phyloP scores from a whole-genome alignment of 495 filamentous ascomycete genomes.

The Aspergillus saccharolyticus region DNA sequence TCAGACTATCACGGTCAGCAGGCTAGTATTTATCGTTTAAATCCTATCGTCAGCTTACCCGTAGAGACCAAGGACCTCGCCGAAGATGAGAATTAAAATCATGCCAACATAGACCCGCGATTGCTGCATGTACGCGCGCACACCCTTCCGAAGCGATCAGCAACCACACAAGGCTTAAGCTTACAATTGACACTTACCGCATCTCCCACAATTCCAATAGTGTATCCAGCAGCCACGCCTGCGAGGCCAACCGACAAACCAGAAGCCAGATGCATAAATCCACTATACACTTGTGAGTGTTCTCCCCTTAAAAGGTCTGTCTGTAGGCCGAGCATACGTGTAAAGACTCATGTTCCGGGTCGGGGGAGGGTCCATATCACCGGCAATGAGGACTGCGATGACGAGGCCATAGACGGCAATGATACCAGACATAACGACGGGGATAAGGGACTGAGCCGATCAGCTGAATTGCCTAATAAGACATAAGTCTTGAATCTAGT shows the following conservation, averaged over 20 bases:
- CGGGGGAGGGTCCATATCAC: slow-evolving; percentile 67
- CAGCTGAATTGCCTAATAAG: slow-evolving; percentile 15
- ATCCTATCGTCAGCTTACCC: slow-evolving; percentile 56
- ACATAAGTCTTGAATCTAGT: not conserved
- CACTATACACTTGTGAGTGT: slow-evolving; percentile 39
- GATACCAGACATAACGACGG: slow-evolving; percentile 99
- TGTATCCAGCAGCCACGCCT: slow-evolving; percentile 93
- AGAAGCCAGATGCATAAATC: slow-evolving; percentile 87
- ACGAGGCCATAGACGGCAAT: slow-evolving; percentile 97
- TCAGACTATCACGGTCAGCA: slow-evolving; percentile 42
- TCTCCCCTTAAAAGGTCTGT: not conserved
- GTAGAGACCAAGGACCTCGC: slow-evolving; percentile 94
- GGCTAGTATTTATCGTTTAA: not conserved
- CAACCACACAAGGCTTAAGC: not conserved
- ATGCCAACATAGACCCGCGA: slow-evolving; percentile 95
- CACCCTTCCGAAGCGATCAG: slow-evolving; percentile 53
- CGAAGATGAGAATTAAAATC: slow-evolving; percentile 98
- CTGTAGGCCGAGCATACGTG: slow-evolving; percentile 48
- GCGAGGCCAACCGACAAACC: slow-evolving; percentile 90
- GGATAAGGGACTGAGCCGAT: slow-evolving; percentile 69
- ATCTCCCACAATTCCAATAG: slow-evolving; percentile 94
- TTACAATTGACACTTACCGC: slow-evolving; percentile 44
- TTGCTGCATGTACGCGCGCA: slow-evolving; percentile 92
- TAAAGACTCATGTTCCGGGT: slow-evolving; percentile 69
- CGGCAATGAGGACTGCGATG: slow-evolving; percentile 88